These are phyloP conservation scores for Alternaria sp. DNA, from an alignment of 2,329 filamentous ascomycete genomes.

Conservation along the genomic window DNA sequence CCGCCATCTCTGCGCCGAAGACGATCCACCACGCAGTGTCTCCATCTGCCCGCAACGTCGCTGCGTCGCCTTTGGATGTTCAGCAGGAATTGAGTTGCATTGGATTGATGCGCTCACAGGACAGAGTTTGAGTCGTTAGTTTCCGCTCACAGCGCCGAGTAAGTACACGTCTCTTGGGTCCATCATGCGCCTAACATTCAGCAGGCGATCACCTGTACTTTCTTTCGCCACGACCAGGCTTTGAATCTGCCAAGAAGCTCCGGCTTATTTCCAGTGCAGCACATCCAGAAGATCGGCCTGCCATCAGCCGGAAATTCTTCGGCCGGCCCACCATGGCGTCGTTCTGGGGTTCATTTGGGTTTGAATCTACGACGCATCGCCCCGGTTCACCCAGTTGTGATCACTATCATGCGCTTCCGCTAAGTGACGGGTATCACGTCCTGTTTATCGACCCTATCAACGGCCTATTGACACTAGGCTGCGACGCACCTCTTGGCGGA, in stretches of 20 bases:
- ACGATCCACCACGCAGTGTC: constrained; percentile 69
- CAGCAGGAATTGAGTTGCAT: constrained; percentile 67
- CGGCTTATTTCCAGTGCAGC: constrained; percentile 68
- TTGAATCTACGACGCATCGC: constrained; percentile 18
- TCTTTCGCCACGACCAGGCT: constrained; percentile 59
- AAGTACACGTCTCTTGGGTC: not conserved
- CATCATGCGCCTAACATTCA: not conserved
- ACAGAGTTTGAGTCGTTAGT: constrained; percentile 62
- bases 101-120: constrained; percentile 60
- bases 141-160: constrained; percentile 61
- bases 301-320: constrained; percentile 31
- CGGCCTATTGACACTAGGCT: constrained; percentile 65
- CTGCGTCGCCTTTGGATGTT: constrained; percentile 70
- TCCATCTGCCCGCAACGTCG: constrained; percentile 69
- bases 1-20: constrained; percentile 63
- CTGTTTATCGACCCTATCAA: constrained; percentile 68
- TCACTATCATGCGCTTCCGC: constrained; percentile 67
- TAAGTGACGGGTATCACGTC: constrained; percentile 70
- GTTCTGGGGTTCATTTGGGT: constrained; percentile 31
- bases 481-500: constrained; percentile 64
- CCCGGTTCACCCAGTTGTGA: constrained; percentile 50
- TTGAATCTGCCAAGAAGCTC: constrained; percentile 63
- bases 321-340: constrained; percentile 20
- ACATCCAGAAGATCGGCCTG: constrained; percentile 47
- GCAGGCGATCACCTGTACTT: constrained; percentile 63